Base-by-base conservation (phyloP, 495 filamentous ascomycete genomes). In the Penicillium mononematosum region DNA sequence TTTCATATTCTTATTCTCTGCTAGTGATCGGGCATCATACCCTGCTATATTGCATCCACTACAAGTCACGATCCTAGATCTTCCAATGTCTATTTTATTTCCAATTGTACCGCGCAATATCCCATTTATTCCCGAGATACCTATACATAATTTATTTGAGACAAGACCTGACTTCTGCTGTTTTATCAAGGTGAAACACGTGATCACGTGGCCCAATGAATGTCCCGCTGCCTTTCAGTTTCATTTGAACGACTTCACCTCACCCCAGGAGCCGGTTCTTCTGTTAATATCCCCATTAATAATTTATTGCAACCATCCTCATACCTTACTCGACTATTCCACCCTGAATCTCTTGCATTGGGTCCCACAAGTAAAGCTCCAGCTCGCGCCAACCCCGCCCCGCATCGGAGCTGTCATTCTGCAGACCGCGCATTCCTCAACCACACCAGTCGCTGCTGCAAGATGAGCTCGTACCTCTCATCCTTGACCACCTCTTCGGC, bases 401-500 rank as follows among this genome's bases (percentile, higher is more conserved):
- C 66, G 56, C 64, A 53, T 50, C n/a, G 31, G 47, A 62, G 61
- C 64, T 59, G 53, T 49, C 39, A 41, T 32, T 58, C 45, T 60
- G 27, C 54, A 20, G 29, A 25, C 53, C 19, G 29, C 51, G 41
- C 50, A 43, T 55, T 49, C 32, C 31, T n/a, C 19, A 48, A 48
- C 31, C 19, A 52, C 31, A 31, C 31, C 3, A 43, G 19, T 27
- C 9, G 11, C 22, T 39, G 16, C 24, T 17, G 10, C 75, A 81
- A 53, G 56, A 93, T 91, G 85, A 80, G 87, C 62, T 89, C 87
- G 55, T 95, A 92, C 80, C 85, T 96, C 71, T 84, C 83, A 53
- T 75, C 77, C 72, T 80, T 95, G 65, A 75, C 69, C 8, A 68
- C 69, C 19, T 87, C 83, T 53, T 83, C 84, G 69, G 78, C 92